Evolutionary conservation across 257 asterid species (phyloP).

Genomic region (Avicennia marina): DNA sequence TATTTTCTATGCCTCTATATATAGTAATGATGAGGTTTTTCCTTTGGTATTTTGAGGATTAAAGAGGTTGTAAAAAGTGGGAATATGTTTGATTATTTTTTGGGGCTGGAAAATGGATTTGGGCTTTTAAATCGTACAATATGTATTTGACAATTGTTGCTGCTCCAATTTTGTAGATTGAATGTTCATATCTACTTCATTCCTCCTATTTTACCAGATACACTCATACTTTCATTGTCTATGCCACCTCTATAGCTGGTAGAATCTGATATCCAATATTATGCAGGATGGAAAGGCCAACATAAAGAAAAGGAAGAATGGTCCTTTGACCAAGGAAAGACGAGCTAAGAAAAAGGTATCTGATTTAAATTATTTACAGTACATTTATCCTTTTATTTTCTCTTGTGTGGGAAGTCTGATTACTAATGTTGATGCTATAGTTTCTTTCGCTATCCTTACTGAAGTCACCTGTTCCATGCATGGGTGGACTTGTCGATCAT

Average conservation of each 20-base stretch:
- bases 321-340: conserved; percentile 54
- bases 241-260: conserved; percentile 9
- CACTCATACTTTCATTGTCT: conserved; percentile 7
- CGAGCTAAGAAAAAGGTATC: conserved; percentile 68
- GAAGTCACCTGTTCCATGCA: background rate
- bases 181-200: background rate
- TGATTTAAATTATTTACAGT: background rate
- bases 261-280: conserved; percentile 22
- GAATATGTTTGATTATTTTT: background rate
- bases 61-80: too few relatives aligned
- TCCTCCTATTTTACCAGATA: background rate
- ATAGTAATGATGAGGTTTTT: too few relatives aligned
- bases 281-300: conserved; percentile 43
- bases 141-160: background rate
- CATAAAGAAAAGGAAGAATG: conserved; percentile 55
- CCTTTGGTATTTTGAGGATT: too few relatives aligned
- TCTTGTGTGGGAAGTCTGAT: background rate
- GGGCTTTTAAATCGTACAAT: background rate
- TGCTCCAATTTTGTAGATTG: background rate
- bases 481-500: background rate
- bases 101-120: background rate
- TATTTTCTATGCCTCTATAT: too few relatives aligned
- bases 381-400: conserved; percentile 6
- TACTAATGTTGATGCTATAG: conserved; percentile 9
- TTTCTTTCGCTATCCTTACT: background rate